Evolutionary conservation across 495 filamentous ascomycete species (phyloP), one percentile per base, ranked within the genome.

Genomic region (Aspergillus sparsus): DNA sequence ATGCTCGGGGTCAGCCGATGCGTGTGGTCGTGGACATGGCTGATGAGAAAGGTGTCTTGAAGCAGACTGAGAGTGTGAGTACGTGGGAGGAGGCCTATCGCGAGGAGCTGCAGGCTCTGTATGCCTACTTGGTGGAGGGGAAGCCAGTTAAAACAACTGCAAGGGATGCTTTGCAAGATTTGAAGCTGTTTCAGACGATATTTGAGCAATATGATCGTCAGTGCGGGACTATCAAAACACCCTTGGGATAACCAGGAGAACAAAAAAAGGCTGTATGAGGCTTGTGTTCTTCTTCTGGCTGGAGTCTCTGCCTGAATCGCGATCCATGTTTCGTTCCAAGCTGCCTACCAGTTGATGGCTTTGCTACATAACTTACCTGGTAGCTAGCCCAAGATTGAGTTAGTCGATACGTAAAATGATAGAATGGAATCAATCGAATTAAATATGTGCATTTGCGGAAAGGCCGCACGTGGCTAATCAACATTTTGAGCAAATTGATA

Each of bases 21-120:
- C 73, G 62, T 11, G 75, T 85, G 52, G 71, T 70, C n/a, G 71
- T 86, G 6, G 71, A 80, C 46, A 80, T 83, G 58, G 63, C 68
- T 34, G 73, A 74, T 70, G 61, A 63, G 71, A 42, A 69, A 64
- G 42, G 72, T 67, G 55, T 66, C 68, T 18, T 64, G 42, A 51
- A 69, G 53, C 65, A 73, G 49, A 68, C 70, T 6, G 72, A 77
- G 55, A 66, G 73, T 8, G 60, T 74, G 46, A 75, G 71, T 58
- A 74, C 71, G 6, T 83, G 75, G 64, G 78, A 83, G 49, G 83
- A 86, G 55, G 67, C 83, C 5, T 85, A 82, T 62, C 74, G 71
- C 52, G 67, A 71, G 2, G 80, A 85, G 66, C 66, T 85, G 59
- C 67, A 68, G 59, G 75, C 78, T 49, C 54, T 86, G 62, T 73